Evolutionary conservation across 441 rosid genomes (phyloP), one percentile per base, ranked within the genome.

Genomic region (Dalechampia spathulata): DNA sequence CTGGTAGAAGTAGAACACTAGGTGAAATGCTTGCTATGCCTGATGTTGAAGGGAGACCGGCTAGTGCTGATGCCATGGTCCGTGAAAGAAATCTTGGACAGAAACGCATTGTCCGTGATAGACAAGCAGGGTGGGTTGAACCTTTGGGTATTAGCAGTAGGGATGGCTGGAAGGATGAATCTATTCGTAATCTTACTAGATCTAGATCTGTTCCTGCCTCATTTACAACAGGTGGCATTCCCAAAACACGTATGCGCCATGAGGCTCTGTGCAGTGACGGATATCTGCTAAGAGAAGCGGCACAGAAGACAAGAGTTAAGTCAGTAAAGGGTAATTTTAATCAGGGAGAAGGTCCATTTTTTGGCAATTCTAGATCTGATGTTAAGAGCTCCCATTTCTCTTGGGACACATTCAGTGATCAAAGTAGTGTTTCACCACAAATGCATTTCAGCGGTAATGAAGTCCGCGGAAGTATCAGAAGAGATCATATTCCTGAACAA

Each of bases 21-120:
- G 90, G 89, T 49, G 99, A 94, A 64, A 90, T 94, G 99, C 98
- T 94, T 72, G 75, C 92, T 41, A 70, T 69, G 65, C 78, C 98
- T 21, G 95, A 80, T 36, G 63, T 64, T 57, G 88, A 76, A 59
- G 76, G 63, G 37, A 77, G 78, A 64, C 71, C 72, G 54, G 75
- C 65, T 49, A 67, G 13, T 66, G 69, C 66, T 17, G 69, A 69
- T 68, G 73, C 69, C 30, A 39, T 68, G 65, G 66, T 28, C 25
- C 53, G 60, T 16, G 71, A 56, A 56, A 74, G 70, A 25, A 72
- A 77, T 71, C 63, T 44, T 43, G 68, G 64, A 51, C 53, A 75
- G 72, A 72, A 58, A 32, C 49, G 61, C 72, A 63, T 58, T 54
- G 48, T 57, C 58, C 51, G 38, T 40, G 47, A 62, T 70, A 71